Conservation (phyloP, 306 rosid genomes). For the Oemleria cerasiformis region DNA sequence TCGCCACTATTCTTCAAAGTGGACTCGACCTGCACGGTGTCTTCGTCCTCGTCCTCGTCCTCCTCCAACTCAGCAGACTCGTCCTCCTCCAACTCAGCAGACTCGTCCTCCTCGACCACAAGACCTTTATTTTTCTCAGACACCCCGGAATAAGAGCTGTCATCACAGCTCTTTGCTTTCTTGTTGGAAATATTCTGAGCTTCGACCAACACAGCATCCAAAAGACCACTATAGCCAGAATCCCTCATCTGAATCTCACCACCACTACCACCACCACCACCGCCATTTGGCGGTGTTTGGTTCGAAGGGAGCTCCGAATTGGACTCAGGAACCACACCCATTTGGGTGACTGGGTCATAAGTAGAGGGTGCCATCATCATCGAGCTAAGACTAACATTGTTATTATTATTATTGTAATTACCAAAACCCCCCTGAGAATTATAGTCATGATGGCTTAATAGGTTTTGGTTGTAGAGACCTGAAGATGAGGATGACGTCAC, state of each 20-base stretch:
- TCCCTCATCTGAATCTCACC: conserved; percentile 36
- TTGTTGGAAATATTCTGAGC: conserved; percentile 34
- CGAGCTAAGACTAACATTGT: conserved; percentile 17
- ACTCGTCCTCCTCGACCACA: conserved; percentile 14
- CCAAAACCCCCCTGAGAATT: conserved; percentile 12
- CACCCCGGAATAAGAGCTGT: conserved; percentile 10
- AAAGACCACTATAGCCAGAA: conserved; percentile 46
- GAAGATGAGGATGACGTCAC: conserved; percentile 37
- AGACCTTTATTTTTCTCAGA: conserved; percentile 36
- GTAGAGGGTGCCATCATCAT: conserved; percentile 25
- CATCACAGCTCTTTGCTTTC: conserved; percentile 29
- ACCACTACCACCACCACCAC: conserved; percentile 37
- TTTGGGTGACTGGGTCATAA: conserved; percentile 17
- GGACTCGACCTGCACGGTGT: conserved; percentile 23
- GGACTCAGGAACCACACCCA: conserved; percentile 15
- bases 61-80: conserved; percentile 29
- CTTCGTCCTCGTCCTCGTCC: conserved; percentile 21
- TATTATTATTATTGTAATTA: conserved; percentile 13
- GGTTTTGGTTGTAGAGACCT: conserved; percentile 20
- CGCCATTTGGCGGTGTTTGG: conserved; percentile 40
- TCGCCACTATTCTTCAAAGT: conserved; percentile 27
- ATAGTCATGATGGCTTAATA: conserved; percentile 13
- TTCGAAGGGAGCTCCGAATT: conserved; percentile 51
- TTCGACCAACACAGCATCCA: conserved; percentile 54
- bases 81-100: neutral